Evolutionary conservation across 139 green algal species (phyloP), one percentile per base, ranked within the genome.

Genomic region (Monoraphidium neglectum): DNA sequence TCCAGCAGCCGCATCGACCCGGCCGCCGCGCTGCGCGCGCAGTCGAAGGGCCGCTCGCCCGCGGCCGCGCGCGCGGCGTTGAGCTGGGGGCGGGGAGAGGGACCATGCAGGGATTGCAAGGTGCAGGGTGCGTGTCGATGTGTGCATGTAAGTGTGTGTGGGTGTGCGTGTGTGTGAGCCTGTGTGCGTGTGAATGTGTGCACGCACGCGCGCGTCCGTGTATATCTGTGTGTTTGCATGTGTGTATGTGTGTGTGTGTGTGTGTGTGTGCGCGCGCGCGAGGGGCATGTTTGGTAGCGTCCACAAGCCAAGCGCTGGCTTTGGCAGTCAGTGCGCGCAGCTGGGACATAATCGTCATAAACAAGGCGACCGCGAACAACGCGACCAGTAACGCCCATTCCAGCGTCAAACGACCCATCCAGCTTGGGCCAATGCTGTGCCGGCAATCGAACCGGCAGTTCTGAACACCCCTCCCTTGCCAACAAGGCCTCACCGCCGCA

Each of bases 21-120:
- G 26, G 84, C 70, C 4, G 84, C 84, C 0, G 81, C 79, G 74
- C 90, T 92, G 72, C 87, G 80, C 0, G 87, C 38, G 79, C 87
- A 88, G 72, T 82, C 79, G 28, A 90, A 85, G 4, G 70, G 54
- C 51, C 40, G 1, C 54, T 72, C 65, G 10, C 82, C 84, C 0
- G 51, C 56, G 2, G 66, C 38, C 4, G 2, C 51, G 43, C 43
- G 61, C 61, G 36, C 30, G 30, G 61, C 61, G 61, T 68, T 68
- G 32, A 68, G 13, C 61, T 68, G 61, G 32, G 35, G 32, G 8
- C n/a, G 28, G 68, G 37, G 1, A 51, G 32, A 13, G n/a, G 15
- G 18, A 63, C 56, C 28, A 72, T 2, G 26, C 60, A 43, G 13
- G 8, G 33, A 21, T n/a, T 66, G 26, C 26, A 15, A 40, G 59